Evolutionary conservation across 352 stramenopile species (phyloP), one percentile per base, ranked within the genome.

Genomic region (Phytophthora brassicae): DNA sequence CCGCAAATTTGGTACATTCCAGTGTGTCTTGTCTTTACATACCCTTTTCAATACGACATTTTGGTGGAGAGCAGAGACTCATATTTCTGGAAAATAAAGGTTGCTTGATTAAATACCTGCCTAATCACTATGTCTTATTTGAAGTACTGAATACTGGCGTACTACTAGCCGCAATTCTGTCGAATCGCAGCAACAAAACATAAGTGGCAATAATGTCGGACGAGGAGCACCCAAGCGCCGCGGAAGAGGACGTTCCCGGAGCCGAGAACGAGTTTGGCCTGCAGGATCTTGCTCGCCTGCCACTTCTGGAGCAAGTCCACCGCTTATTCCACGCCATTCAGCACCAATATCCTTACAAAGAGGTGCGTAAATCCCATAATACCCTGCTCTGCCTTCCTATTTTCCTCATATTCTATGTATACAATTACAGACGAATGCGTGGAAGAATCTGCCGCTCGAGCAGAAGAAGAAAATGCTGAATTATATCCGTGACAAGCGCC

Each of bases 281-380:
- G 17, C 60, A 76, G 23, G 81, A 81, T 42, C 72, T 95, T 38
- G 75, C 70, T 33, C 60, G 63, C 24, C 72, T 95, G 26, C 86
- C 86, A 36, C 75, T 95, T 45, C 63, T 94, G 54, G 86, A 95
- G 64, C 86, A 93, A 54, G 83, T 95, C 42, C 86, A 95, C 61
- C 79, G 86, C 0, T 67, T 95, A 7, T 90, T 92, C 55, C 84
- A 95, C 62, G 86, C 86, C 28, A 95, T 95, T 47, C 75, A 92
- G 66, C 65, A 75, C 45, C 71, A 84, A 44, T 95, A 95, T 50
- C 84, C 84, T 17, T 95, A 95, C 69, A 90, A 83, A 46, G 81
- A 94, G 72, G 82, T 89, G 33, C 51, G 20, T 19, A 39, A 13
- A 43, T 42, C 22, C 23, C 47, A 8, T 20, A 11, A 50, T 44